These are phyloP conservation scores for Polyplosphaeria fusca DNA, from an alignment of 495 filamentous ascomycete species.

Conservation along the genomic window DNA sequence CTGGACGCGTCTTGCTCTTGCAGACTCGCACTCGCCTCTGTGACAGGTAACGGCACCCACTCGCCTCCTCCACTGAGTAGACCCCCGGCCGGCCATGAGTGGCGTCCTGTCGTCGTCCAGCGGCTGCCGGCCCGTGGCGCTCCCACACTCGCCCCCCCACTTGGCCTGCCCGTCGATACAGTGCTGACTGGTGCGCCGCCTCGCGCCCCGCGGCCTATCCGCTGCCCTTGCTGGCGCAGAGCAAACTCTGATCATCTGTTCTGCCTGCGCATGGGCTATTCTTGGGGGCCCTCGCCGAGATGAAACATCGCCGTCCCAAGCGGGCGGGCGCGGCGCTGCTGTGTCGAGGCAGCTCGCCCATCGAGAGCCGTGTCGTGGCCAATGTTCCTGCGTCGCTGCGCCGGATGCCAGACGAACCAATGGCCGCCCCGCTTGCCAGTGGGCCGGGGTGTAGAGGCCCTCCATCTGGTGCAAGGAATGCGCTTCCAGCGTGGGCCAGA, in stretches of 20 bases:
- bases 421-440: background rate
- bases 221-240: background rate
- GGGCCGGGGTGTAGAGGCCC: conserved; percentile 12
- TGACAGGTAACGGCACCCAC: conserved; percentile 27
- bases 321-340: conserved; percentile 24
- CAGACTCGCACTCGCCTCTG: conserved; percentile 1
- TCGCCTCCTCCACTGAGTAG: conserved; percentile 1
- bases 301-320: conserved; percentile 35
- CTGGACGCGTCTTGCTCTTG: background rate
- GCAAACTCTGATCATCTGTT: conserved; percentile 34
- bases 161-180: conserved; percentile 6
- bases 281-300: conserved; percentile 24
- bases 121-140: conserved; percentile 15
- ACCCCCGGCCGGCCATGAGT: background rate
- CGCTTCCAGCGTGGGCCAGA: conserved; percentile 30
- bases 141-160: conserved; percentile 4
- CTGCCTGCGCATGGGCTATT: conserved; percentile 33
- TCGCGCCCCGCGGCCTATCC: background rate
- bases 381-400: conserved; percentile 37
- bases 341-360: conserved; percentile 26
- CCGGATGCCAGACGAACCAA: conserved; percentile 25
- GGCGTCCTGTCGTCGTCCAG: background rate
- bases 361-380: conserved; percentile 29
- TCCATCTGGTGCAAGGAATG: conserved; percentile 34
- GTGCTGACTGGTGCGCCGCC: conserved; percentile 7